Percentiles rank a stretch among this genome's conserved stretches.
phyloP scores from a whole-genome alignment of 169 alveolate genomes.

The Eimeria nieschulzi region DNA sequence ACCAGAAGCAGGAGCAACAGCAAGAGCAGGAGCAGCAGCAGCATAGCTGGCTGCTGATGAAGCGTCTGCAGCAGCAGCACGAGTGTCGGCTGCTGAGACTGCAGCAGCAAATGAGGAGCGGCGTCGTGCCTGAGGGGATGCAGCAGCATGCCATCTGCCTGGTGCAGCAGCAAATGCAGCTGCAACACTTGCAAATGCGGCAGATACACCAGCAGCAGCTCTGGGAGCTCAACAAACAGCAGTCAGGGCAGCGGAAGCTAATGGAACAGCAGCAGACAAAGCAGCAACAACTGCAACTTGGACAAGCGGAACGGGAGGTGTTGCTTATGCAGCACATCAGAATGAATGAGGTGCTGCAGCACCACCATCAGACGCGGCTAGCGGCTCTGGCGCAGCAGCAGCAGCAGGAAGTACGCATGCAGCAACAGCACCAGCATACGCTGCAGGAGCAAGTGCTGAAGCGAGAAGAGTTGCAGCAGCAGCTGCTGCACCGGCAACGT shows the following conservation, averaged over 20 bases:
- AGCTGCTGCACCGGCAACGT: not conserved
- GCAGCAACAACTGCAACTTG: conserved; percentile 23
- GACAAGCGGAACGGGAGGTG: conserved; percentile 1
- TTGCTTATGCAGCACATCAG: conserved; percentile 11
- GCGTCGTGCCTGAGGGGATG: too few relatives aligned
- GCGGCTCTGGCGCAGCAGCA: not conserved
- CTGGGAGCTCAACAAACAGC: not conserved
- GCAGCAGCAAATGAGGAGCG: not conserved
- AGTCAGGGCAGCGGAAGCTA: not conserved
- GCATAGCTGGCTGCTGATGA: not conserved
- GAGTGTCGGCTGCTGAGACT: not conserved
- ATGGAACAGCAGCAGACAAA: conserved; percentile 4
- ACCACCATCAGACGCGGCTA: not conserved
- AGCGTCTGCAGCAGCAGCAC: conserved; percentile 21
- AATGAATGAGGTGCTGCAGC: not conserved
- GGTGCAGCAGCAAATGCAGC: not conserved
- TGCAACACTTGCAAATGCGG: not conserved
- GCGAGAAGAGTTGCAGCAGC: conserved; percentile 22
- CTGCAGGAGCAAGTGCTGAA: conserved; percentile 1
- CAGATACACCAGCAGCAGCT: not conserved
- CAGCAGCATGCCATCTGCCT: too few relatives aligned
- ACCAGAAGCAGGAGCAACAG: conserved; percentile 5
- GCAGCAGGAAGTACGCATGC: not conserved
- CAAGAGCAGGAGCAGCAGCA: not conserved
- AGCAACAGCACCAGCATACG: not conserved